Evolutionary conservation across 345 rosid species (phyloP).

Genomic region (Citrus mangshanensis): DNA sequence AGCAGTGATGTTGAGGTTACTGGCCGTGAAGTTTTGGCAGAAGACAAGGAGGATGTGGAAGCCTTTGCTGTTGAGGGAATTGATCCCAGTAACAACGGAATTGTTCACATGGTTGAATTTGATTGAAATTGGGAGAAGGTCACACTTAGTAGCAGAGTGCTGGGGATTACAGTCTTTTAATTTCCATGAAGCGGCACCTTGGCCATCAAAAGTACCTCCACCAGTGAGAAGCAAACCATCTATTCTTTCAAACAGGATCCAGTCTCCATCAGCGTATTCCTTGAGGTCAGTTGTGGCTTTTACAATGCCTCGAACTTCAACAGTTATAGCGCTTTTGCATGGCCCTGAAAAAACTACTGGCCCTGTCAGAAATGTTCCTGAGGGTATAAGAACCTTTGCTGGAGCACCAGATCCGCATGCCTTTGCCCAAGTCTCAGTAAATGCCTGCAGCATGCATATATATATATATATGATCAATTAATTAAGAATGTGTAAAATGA

Average conservation of each 20-base stretch:
- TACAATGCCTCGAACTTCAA: constrained; percentile 48
- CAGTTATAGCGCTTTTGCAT: constrained; percentile 34
- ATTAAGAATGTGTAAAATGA: too few species aligned
- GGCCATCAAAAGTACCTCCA: constrained; percentile 58
- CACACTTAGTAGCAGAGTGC: too few species aligned
- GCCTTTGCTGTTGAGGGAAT: constrained; percentile 45
- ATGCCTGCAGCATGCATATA: constrained; percentile 32
- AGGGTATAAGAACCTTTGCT: constrained; percentile 48
- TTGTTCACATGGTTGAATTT: constrained; percentile 36
- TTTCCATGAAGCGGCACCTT: constrained; percentile 47
- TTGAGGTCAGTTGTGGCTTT: constrained; percentile 32
- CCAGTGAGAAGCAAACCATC: constrained; percentile 48
- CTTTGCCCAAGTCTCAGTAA: constrained; percentile 50
- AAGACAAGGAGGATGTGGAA: constrained; percentile 47
- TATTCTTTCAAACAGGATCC: constrained; percentile 50
- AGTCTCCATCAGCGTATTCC: constrained; percentile 26
- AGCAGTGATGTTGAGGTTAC: constrained; percentile 40
- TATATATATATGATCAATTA: too few species aligned
- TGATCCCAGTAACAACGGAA: constrained; percentile 28
- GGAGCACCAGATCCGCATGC: constrained; percentile 39
- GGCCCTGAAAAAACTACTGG: constrained; percentile 61
- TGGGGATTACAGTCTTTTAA: constrained; percentile 32
- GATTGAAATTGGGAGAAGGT: constrained; percentile 11
- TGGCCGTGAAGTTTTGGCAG: constrained; percentile 15
- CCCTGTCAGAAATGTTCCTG: constrained; percentile 38